Percentiles rank a stretch among this genome's conserved stretches.
Conservation (phyloP, 306 rosid species). For the Cucumis cinereus region DNA sequence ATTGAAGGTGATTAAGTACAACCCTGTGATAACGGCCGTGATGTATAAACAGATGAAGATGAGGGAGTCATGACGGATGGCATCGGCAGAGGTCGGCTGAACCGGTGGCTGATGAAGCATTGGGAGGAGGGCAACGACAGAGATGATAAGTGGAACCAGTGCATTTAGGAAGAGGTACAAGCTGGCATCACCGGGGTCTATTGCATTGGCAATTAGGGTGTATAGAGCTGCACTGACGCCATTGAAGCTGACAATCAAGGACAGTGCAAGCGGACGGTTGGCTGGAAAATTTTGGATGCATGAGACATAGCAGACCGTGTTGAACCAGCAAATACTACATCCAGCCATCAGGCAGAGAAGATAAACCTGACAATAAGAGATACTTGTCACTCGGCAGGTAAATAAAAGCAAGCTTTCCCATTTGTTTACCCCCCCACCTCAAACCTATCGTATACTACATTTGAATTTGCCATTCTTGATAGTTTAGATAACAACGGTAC, state of each 20-base stretch:
- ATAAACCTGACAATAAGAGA: conserved; percentile 37
- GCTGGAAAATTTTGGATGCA: conserved; percentile 46
- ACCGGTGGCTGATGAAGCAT: conserved; percentile 24
- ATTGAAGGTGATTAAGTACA: conserved; percentile 47
- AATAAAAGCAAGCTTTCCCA: background rate
- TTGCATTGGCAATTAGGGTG: conserved; percentile 53
- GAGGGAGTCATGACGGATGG: conserved; percentile 17
- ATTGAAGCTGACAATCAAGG: conserved; percentile 61
- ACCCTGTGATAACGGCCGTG: conserved; percentile 53
- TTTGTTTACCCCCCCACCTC: background rate
- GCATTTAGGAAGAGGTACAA: conserved; percentile 63
- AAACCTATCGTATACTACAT: background rate
- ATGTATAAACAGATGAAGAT: conserved; percentile 45
- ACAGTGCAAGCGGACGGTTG: conserved; percentile 54
- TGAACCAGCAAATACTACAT: conserved; percentile 81
- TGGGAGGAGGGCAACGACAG: conserved; percentile 33
- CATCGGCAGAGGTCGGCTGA: conserved; percentile 11
- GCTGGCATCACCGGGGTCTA: conserved; percentile 28
- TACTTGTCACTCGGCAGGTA: background rate
- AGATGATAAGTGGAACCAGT: conserved; percentile 42
- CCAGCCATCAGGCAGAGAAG: conserved; percentile 68
- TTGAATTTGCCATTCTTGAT: background rate
- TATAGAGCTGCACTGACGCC: conserved; percentile 68
- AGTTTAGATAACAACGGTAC: background rate
- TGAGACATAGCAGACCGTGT: conserved; percentile 66